Evolutionary conservation across 1,284 basidiomycete genomes (phyloP).

Genomic region (Heliocybe sulcata): DNA sequence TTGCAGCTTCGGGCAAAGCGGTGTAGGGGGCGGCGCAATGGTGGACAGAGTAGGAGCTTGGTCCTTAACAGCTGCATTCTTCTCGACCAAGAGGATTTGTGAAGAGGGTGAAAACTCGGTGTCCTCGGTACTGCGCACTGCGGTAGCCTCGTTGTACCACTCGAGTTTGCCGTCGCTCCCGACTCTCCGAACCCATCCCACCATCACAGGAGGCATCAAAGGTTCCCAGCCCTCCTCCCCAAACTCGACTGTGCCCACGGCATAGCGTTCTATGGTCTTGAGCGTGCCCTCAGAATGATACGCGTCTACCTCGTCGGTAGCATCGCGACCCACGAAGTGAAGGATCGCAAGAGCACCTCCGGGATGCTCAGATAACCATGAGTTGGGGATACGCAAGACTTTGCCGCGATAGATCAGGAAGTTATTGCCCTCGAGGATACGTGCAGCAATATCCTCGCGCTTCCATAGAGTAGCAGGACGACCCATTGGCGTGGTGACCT

Average conservation of each 20-base stretch:
- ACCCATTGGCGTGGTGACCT: conserved; percentile 22
- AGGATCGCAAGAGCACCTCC: conserved; percentile 88
- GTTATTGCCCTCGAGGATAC: conserved; percentile 71
- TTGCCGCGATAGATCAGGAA: conserved; percentile 76
- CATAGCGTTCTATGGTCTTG: conserved; percentile 61
- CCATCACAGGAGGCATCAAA: conserved; percentile 84
- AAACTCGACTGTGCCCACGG: conserved; percentile 67
- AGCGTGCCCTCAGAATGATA: conserved; percentile 77
- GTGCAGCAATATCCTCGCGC: conserved; percentile 52
- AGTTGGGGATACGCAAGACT: conserved; percentile 76
- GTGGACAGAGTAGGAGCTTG: conserved; percentile 39
- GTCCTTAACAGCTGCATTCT: conserved; percentile 16
- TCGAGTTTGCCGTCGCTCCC: conserved; percentile 32
- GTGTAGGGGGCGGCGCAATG: conserved; percentile 44
- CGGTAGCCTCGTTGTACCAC: conserved; percentile 60
- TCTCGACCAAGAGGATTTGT: conserved; percentile 56
- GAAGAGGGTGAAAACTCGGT: conserved; percentile 33
- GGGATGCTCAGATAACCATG: conserved; percentile 85
- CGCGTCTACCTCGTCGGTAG: conserved; percentile 90
- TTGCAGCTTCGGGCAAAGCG: conserved; percentile 57
- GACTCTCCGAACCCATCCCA: conserved; percentile 65
- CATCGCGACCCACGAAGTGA: conserved; percentile 95
- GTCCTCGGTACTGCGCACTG: conserved; percentile 31
- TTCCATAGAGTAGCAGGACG: conserved; percentile 31
- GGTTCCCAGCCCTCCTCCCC: conserved; percentile 64